Base-by-base conservation (phyloP, 2,329 filamentous ascomycete genomes). In the Dryadomyces quercus-mongolicae region DNA sequence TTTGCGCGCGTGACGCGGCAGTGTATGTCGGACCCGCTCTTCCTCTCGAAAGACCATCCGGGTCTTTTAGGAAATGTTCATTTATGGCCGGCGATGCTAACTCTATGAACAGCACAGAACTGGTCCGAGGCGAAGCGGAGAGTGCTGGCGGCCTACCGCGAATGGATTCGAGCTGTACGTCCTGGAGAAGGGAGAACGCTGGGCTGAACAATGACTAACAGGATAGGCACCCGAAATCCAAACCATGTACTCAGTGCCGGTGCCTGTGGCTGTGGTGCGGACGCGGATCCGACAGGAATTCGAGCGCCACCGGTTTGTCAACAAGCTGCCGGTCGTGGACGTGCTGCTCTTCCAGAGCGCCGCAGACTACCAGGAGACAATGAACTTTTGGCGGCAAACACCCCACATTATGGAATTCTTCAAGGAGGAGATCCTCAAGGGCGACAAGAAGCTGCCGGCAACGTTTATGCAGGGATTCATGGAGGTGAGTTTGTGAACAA, bases 311-410 rank as follows among this genome's bases (percentile, higher is more conserved):
- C 81, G 93, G 77, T 96, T 87, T 68, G 90, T 95, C 62, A 88
- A 86, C 70, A 90, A 97, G 74, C 73, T 97, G 54, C 79, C 79
- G 52, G 87, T 92, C 34, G 85, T 96, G 52, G 93, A 98, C 66
- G 86, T 96, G 54, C 75, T 98, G 56, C 71, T 98, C 47, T 86
- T 88, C 72, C 88, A 96, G 73, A 95, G 88, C 67, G 85, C 95
- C 67, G 81, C 86, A 62, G 93, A 98, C 70, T 97, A 85, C 68
- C 93, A 98, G 91, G 93, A 98, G 78, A 98, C 88, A 53, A 82
- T 98, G 77, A 98, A 98, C 75, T 98, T 87, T 78, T 98, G 93
- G 93, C 95, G 96, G 74, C 93, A 98, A 73, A 78, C 91, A 58
- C 87, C 87, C 60, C 93, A 98, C 70, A 80, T 98, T 62, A 89